Evolutionary conservation across 23 red algal genomes (phyloP), one percentile per base, ranked within the genome.

Genomic region (Agarophyton chilense): DNA sequence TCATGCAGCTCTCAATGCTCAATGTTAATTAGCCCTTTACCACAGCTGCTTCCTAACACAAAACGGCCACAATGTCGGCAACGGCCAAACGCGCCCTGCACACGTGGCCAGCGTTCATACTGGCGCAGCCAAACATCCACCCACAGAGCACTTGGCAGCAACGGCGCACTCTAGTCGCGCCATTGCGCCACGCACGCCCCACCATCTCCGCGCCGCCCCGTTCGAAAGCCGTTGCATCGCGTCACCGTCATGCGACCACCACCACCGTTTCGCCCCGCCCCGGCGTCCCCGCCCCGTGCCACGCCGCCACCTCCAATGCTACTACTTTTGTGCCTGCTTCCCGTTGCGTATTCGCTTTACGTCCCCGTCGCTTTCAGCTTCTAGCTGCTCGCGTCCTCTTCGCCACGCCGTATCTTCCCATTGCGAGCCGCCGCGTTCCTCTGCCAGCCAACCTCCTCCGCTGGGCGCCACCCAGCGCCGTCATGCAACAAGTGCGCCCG

Each of bases 191-290:
- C 62, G n/a, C n/a, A n/a, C n/a, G n/a, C n/a, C n/a, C 29, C 62
- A 22, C 29, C 29, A 14, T 40, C 62, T 38, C 43, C 10, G 38
- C 68, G 36, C 34, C 36, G 6, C 36, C 28, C 65, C 35, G 10
- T 2, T 21, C 35, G 38, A 72, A 43, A 43, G 38, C 78, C 78
- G 73, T 78, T 78, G 73, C 47, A 26, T 44, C 73, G 40, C 45
- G n/a, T 54, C 74, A 16, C 31, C 78, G 34, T 16, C 78, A 44
- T 63, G 26, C 53, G n/a, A n/a, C n/a, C n/a, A n/a, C n/a, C n/a
- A n/a, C n/a, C n/a, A n/a, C n/a, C n/a, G n/a, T n/a, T n/a, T 12
- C n/a, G 7, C 25, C 45, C 52, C 78, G 0, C 12, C 33, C 24
- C 78, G 78, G 17, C 78, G 35, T 28, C 53, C 10, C 26, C 45